Evolutionary conservation across 805 yeast species (phyloP).

Genomic region (Maudiozyma serrabonitensis): DNA sequence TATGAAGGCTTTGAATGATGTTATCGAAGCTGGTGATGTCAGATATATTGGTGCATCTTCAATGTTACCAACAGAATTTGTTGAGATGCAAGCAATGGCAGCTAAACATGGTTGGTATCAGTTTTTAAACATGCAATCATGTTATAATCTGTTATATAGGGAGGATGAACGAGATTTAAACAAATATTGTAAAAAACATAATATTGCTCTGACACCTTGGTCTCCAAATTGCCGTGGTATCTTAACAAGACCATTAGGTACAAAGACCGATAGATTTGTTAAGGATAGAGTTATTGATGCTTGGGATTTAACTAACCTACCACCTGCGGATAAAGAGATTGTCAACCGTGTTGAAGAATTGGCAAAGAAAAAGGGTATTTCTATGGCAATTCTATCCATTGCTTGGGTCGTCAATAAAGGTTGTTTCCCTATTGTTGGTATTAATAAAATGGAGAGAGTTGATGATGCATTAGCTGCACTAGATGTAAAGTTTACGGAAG

Average conservation of each 20-base stretch:
- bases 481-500: constrained; percentile 28
- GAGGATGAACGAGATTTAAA: constrained; percentile 59
- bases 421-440: constrained; percentile 44
- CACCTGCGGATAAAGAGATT: constrained; percentile 21
- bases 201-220: constrained; percentile 52
- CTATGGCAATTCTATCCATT: constrained; percentile 46
- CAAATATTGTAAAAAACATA: constrained; percentile 41
- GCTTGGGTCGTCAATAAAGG: constrained; percentile 48
- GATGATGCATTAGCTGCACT: constrained; percentile 41
- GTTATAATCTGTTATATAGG: constrained; percentile 44
- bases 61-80: constrained; percentile 49
- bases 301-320: constrained; percentile 35
- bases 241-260: constrained; percentile 37
- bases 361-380: constrained; percentile 35
- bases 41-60: constrained; percentile 39
- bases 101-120: constrained; percentile 33
- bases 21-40: constrained; percentile 29
- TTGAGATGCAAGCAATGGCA: constrained; percentile 44
- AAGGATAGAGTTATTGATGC: constrained; percentile 34
- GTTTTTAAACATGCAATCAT: constrained; percentile 49
- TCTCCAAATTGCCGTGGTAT: constrained; percentile 48
- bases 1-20: constrained; percentile 43
- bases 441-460: constrained; percentile 37
- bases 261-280: constrained; percentile 6
- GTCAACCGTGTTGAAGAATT: constrained; percentile 45